Percentiles rank a stretch among this genome's conserved stretches.
These are phyloP conservation scores for Diphasiastrum complanatum DNA, from an alignment of 83 land plant species.

Conservation along the genomic window DNA sequence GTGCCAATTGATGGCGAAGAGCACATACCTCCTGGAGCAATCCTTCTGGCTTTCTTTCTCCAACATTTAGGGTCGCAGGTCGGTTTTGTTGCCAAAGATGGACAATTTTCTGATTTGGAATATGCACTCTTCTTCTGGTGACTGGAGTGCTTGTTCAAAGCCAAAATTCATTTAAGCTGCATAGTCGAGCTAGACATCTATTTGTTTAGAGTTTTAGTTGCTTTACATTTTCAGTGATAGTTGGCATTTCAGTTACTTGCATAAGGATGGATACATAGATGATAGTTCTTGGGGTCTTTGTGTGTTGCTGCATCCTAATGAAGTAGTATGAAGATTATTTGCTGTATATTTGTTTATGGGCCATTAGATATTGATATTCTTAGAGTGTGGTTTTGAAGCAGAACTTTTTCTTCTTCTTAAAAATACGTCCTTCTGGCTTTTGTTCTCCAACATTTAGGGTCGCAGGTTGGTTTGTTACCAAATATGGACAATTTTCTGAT, in stretches of 20 bases:
- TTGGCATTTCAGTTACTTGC: too few species aligned
- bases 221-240: too few species aligned
- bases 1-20: slow-evolving; percentile 60
- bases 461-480: slow-evolving; percentile 50
- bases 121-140: neutral
- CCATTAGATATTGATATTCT: too few species aligned
- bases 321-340: too few species aligned
- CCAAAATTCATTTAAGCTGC: neutral
- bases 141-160: neutral
- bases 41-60: slow-evolving; percentile 78
- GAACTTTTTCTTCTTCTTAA: too few species aligned
- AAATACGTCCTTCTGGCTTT: slow-evolving; percentile 75
- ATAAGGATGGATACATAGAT: too few species aligned
- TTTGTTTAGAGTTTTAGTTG: slow-evolving; percentile 1
- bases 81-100: slow-evolving; percentile 9
- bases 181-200: neutral
- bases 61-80: slow-evolving; percentile 86
- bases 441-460: slow-evolving; percentile 77
- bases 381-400: too few species aligned
- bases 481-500: too few species aligned
- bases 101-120: too few species aligned
- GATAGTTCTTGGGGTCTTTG: too few species aligned
- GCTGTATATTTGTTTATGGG: too few species aligned
- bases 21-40: slow-evolving; percentile 60
- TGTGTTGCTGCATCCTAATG: too few species aligned